A percentile compares a stretch with the other conserved stretches of the same genome.
Conservation (phyloP, 148 eudicot species). For the Arctostaphylos glauca region DNA sequence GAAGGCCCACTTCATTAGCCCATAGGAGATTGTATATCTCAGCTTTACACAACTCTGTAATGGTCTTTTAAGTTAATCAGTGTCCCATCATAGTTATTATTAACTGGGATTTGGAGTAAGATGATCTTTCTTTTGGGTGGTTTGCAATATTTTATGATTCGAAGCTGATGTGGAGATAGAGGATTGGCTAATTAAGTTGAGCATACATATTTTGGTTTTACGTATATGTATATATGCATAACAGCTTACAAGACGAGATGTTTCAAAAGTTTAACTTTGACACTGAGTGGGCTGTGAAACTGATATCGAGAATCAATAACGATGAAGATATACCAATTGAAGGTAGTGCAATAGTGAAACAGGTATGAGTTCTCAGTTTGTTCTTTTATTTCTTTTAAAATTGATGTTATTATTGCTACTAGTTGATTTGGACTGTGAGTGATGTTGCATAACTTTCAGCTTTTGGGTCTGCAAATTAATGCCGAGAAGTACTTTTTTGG, state of each 20-base stretch:
- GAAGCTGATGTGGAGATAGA: neutral
- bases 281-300: conserved; percentile 82
- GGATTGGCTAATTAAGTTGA: conserved; percentile 17
- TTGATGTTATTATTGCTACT: neutral
- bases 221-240: neutral
- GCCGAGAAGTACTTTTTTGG: conserved; percentile 89
- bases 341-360: conserved; percentile 70
- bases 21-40: neutral
- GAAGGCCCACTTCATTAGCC: neutral
- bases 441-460: conserved; percentile 41
- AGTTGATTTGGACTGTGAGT: neutral
- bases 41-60: too few species aligned
- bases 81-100: neutral
- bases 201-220: neutral
- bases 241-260: conserved; percentile 98
- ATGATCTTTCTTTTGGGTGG: conserved; percentile 3
- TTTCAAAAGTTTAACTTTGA: conserved; percentile 95
- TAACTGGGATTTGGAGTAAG: neutral
- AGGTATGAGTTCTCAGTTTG: conserved; percentile 40
- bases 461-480: conserved; percentile 76
- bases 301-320: conserved; percentile 74
- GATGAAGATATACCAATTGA: conserved; percentile 90
- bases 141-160: neutral
- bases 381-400: conserved; percentile 9
- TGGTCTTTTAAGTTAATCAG: neutral